phyloP scores from a whole-genome alignment of 352 stramenopile genomes.

The Pythium myriotylum region DNA sequence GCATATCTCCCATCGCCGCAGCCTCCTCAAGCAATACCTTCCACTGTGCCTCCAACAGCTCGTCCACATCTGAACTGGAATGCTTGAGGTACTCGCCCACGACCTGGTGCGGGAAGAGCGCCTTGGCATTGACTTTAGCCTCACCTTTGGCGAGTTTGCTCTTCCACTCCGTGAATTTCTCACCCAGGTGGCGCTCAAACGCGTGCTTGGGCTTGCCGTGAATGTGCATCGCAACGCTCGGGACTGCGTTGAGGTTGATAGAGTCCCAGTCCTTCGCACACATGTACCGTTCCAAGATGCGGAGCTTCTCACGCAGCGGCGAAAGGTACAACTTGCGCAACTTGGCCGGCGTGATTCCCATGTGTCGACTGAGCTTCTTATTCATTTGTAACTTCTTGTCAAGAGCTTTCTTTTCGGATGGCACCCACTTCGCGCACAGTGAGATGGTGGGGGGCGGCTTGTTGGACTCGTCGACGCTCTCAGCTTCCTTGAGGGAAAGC shows the following conservation, averaged over 20 bases:
- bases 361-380: conserved; percentile 49
- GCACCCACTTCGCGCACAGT: conserved; percentile 60
- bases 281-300: conserved; percentile 51
- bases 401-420: conserved; percentile 55
- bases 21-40: conserved; percentile 41
- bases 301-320: conserved; percentile 39
- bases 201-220: conserved; percentile 45
- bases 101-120: conserved; percentile 53
- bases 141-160: conserved; percentile 32
- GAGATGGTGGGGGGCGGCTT: conserved; percentile 24
- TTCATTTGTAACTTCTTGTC: conserved; percentile 57
- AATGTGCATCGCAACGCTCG: conserved; percentile 52
- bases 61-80: conserved; percentile 27
- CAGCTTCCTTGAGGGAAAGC: conserved; percentile 19
- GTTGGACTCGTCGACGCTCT: conserved; percentile 11
- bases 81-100: conserved; percentile 40
- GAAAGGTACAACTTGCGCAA: conserved; percentile 54
- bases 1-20: conserved; percentile 23
- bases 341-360: conserved; percentile 40
- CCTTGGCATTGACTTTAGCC: conserved; percentile 48
- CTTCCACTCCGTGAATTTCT: conserved; percentile 45
- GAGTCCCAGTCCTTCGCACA: conserved; percentile 51
- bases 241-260: conserved; percentile 44
- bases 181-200: conserved; percentile 37
- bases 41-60: conserved; percentile 59